A percentile compares a stretch with the other conserved stretches of the same genome.
phyloP scores from a whole-genome alignment of 495 filamentous ascomycete genomes.

The Neurospora discreta region DNA sequence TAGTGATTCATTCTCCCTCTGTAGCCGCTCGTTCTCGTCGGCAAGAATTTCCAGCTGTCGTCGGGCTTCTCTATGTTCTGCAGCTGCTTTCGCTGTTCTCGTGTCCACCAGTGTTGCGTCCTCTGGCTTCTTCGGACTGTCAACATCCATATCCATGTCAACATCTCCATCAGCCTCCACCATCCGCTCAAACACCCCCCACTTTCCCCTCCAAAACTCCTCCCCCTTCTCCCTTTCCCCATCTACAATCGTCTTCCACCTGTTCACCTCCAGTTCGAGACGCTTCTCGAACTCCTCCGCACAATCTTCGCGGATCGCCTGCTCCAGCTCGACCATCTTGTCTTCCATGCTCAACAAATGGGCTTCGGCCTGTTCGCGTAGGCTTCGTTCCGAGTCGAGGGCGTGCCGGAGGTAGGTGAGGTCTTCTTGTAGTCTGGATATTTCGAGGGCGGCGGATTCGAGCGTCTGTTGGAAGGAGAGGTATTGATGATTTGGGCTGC shows the following conservation, averaged over 20 bases:
- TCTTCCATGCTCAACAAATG: constrained; percentile 53
- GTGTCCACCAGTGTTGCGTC: not conserved
- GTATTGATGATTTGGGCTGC: constrained; percentile 17
- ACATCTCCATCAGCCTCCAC: constrained; percentile 24
- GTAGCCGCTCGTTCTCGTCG: constrained; percentile 49
- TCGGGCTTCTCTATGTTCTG: not conserved
- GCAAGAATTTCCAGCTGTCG: constrained; percentile 14
- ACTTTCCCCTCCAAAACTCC: constrained; percentile 79
- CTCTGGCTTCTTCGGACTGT: not conserved
- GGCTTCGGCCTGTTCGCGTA: constrained; percentile 48
- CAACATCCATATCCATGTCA: constrained; percentile 30
- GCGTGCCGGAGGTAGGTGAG: constrained; percentile 62
- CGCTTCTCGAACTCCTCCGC: constrained; percentile 73
- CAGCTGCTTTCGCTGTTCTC: not conserved
- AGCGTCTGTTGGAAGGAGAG: constrained; percentile 40
- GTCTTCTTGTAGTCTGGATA: constrained; percentile 61
- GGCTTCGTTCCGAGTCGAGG: constrained; percentile 41
- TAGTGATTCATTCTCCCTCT: constrained; percentile 39
- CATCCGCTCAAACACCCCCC: constrained; percentile 67
- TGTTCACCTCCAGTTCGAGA: constrained; percentile 58
- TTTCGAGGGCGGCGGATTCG: constrained; percentile 62
- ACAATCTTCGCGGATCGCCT: constrained; percentile 82
- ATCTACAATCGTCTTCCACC: constrained; percentile 66
- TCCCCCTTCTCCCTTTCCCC: constrained; percentile 63
- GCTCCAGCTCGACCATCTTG: constrained; percentile 60